Base-by-base conservation (phyloP, 2,329 filamentous ascomycete species). In the Diaporthe sp. region DNA sequence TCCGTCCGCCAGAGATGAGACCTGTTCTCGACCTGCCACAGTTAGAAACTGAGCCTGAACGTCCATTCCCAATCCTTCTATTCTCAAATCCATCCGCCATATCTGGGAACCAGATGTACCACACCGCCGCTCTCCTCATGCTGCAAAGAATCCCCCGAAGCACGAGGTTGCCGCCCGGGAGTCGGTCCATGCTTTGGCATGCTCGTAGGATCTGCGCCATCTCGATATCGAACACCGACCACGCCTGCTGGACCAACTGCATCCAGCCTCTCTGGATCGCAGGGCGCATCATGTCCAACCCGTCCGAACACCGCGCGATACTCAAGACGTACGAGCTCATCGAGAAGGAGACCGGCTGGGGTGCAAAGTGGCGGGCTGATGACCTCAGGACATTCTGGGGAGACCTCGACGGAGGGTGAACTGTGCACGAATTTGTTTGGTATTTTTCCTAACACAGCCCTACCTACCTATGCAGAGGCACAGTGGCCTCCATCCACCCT, bases 191-290 rank as follows among this genome's bases (percentile, higher is more conserved):
- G 0, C 80, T 89, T 13, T 91, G 89, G 89, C 89, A 91, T 77
- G 89, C 88, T 1, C 86, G 87, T 74, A 84, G 86, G 19, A 87
- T 91, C 44, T 90, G 88, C 74, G 89, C 88, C 3, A 91, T 91
- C 31, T 90, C 89, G 0, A 78, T 88, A 17, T 86, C 89, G 3
- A 91, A 91, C 74, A 86, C 86, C 5, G 89, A 91, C 74, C 84
- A 87, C 15, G 89, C 89, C 3, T 89, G 87, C 76, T 78, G 90
- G 46, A 91, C 89, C 76, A 91, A 91, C 78, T 88, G 89, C 4
- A 88, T 91, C 6, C 89, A 91, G 76, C 89, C 89, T 1, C 82
- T 91, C 0, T 91, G 88, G 86, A 84, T 91, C 17, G 89, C 90
- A 0, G 90, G 89, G 0, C 84, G 86, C 49, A 80, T 90, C 0